phyloP scores from a whole-genome alignment of 2,329 filamentous ascomycete species.

The Drechslera avenae region DNA sequence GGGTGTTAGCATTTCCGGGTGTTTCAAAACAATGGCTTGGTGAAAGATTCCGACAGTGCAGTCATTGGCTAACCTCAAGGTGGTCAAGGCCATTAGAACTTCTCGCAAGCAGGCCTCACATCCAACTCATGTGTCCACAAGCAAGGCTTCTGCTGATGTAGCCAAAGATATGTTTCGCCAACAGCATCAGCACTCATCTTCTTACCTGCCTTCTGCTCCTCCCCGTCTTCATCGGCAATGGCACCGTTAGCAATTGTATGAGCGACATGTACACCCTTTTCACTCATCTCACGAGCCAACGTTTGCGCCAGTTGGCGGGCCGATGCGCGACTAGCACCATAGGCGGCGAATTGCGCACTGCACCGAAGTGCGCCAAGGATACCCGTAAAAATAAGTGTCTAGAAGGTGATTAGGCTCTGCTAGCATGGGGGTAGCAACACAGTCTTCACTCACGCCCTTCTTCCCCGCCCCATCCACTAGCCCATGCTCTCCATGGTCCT shows the following conservation, averaged over 20 bases:
- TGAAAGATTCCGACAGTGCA: too few species aligned
- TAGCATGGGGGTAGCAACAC: too few species aligned
- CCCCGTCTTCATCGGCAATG: constrained; percentile 58
- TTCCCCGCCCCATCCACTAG: constrained; percentile 56
- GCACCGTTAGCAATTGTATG: constrained; percentile 63
- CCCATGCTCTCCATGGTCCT: constrained; percentile 56
- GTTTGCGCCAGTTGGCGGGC: constrained; percentile 62
- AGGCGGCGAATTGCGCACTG: constrained; percentile 60
- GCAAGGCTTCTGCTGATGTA: constrained; percentile 56
- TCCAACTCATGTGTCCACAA: constrained; percentile 61
- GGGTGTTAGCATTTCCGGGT: too few species aligned
- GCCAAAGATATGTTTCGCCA: constrained; percentile 61
- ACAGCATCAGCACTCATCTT: constrained; percentile 64
- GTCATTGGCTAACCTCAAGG: neutral
- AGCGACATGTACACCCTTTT: constrained; percentile 63
- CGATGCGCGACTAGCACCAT: constrained; percentile 59
- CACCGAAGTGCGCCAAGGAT: constrained; percentile 60
- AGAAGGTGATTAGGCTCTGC: neutral
- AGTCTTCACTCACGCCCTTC: constrained; percentile 51
- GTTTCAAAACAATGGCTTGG: too few species aligned
- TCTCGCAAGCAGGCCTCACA: constrained; percentile 57
- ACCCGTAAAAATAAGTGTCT: constrained; percentile 43
- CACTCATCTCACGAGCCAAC: constrained; percentile 62
- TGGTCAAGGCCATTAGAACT: constrained; percentile 43
- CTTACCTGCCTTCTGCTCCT: constrained; percentile 57